phyloP scores from a whole-genome alignment of 169 alveolate genomes.

The Eimeria falciformis region DNA sequence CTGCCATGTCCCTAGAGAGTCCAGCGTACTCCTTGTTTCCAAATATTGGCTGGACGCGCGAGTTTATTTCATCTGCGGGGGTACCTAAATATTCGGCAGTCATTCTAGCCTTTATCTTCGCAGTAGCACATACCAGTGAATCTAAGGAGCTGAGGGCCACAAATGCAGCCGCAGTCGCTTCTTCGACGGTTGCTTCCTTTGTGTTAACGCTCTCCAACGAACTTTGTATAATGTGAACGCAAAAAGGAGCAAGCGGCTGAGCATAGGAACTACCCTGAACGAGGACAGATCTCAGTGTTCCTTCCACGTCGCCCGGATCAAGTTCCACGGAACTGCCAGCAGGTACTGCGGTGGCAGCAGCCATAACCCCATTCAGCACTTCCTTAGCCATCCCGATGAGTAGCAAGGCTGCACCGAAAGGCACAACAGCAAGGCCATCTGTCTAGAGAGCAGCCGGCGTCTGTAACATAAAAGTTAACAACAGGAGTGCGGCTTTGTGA shows the following conservation, averaged over 20 bases:
- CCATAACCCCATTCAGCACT: not conserved
- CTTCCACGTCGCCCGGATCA: conserved; percentile 3
- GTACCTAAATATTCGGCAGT: not conserved
- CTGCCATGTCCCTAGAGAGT: not conserved
- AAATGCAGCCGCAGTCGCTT: not conserved
- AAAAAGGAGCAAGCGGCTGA: conserved; percentile 40
- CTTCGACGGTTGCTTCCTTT: not conserved
- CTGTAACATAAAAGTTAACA: not conserved
- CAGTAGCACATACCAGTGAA: not conserved
- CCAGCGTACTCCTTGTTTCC: not conserved
- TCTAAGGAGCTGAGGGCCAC: not conserved
- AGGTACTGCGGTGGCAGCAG: conserved; percentile 11
- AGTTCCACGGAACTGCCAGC: conserved; percentile 8
- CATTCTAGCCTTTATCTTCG: not conserved
- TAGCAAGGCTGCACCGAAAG: conserved; percentile 11
- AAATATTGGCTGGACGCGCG: not conserved
- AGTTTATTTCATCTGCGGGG: not conserved
- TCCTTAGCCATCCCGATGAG: conserved; percentile 53
- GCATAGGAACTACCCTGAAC: conserved; percentile 32
- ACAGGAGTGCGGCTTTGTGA: not conserved
- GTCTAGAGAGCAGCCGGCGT: not conserved
- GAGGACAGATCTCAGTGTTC: conserved; percentile 2
- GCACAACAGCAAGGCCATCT: not conserved
- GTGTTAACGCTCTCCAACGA: not conserved
- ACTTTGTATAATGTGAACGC: not conserved